Evolutionary conservation across 2,329 filamentous ascomycete species (phyloP).

Genomic region (Chaetomium sp.): DNA sequence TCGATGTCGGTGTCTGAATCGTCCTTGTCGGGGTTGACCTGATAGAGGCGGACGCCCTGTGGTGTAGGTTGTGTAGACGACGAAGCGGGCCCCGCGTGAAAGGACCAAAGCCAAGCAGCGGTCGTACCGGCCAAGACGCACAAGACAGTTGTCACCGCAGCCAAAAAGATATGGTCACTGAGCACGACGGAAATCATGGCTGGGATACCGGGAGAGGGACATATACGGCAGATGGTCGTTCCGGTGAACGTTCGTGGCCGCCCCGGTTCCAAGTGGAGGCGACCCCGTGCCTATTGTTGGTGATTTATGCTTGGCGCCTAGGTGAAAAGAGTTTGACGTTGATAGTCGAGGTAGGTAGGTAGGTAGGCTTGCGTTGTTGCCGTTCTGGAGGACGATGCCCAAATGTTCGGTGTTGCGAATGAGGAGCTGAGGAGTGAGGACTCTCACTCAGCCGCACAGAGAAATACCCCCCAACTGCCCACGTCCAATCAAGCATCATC

Average conservation of each 20-base stretch:
- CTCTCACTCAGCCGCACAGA: too few species aligned
- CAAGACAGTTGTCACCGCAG: not conserved
- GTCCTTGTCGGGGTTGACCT: slow-evolving; percentile 20
- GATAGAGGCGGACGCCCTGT: slow-evolving; percentile 14
- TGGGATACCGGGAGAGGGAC: not conserved
- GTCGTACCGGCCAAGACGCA: not conserved
- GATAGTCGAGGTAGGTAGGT: too few species aligned
- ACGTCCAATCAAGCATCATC: too few species aligned
- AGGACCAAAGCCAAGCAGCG: not conserved
- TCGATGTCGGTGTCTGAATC: slow-evolving; percentile 27
- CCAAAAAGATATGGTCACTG: not conserved
- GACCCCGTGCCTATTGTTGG: not conserved
- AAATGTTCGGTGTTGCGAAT: too few species aligned
- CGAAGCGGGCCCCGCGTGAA: not conserved
- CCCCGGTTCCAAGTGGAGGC: not conserved
- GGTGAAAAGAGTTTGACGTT: too few species aligned
- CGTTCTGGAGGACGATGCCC: too few species aligned
- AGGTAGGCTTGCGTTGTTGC: too few species aligned
- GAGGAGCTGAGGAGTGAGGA: too few species aligned
- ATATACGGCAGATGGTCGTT: not conserved
- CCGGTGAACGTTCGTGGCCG: not conserved
- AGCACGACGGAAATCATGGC: not conserved
- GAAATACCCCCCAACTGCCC: too few species aligned
- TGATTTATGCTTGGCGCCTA: too few species aligned
- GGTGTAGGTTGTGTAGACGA: not conserved